A percentile compares a stretch with the other conserved stretches of the same genome.
Conservation (phyloP, 202 grass and related monocot species). For the Setaria viridis region DNA sequence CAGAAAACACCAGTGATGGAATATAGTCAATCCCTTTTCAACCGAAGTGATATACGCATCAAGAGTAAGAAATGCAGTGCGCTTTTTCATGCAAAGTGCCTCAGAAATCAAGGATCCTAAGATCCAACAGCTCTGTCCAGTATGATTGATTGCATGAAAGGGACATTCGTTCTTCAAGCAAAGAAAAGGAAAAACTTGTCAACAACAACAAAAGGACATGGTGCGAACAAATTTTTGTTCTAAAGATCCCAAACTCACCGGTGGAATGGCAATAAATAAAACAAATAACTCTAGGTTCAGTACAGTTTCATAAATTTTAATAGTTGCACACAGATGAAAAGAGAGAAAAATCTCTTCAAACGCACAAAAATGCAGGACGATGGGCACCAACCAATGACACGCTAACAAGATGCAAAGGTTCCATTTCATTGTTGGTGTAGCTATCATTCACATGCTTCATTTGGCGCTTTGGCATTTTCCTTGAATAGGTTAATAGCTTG, state of each 20-base stretch:
- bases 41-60: conserved; percentile 30
- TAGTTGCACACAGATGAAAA: not conserved
- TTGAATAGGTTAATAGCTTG: conserved; percentile 24
- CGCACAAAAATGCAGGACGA: conserved; percentile 12
- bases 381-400: not conserved
- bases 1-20: conserved; percentile 22
- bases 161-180: not conserved
- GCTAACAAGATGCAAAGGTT: conserved; percentile 38
- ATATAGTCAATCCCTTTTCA: not conserved
- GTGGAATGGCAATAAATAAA: not conserved
- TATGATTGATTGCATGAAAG: conserved; percentile 42
- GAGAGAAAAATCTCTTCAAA: conserved; percentile 2
- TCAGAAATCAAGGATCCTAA: conserved; percentile 41
- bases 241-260: not conserved
- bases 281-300: not conserved
- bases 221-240: conserved; percentile 14
- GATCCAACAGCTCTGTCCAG: conserved; percentile 1
- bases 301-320: not conserved
- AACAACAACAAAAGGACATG: conserved; percentile 15
- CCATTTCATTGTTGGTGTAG: not conserved
- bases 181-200: not conserved
- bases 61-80: conserved; percentile 10
- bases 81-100: conserved; percentile 36
- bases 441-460: conserved; percentile 38
- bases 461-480: conserved; percentile 34